phyloP scores from a whole-genome alignment of 163 green algal genomes.

The Coccomyxa subellipsoidea region DNA sequence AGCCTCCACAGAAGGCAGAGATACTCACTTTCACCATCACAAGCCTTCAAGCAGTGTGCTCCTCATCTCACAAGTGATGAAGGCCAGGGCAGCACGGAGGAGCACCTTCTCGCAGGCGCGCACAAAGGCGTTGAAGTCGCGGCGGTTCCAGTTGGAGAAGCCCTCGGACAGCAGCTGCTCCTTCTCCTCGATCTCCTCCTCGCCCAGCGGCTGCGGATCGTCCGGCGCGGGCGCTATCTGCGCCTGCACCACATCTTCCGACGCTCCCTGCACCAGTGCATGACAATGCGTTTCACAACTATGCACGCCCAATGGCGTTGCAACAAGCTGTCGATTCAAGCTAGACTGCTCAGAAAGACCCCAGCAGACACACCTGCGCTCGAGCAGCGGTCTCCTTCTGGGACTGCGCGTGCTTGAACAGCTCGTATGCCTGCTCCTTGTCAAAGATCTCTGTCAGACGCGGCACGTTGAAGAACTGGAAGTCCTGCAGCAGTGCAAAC shows the following conservation, averaged over 20 bases:
- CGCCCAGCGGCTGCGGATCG: slow-evolving; percentile 81
- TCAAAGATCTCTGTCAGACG: slow-evolving; percentile 87
- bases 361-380: slow-evolving; percentile 1
- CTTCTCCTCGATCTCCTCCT: slow-evolving; percentile 77
- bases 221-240: slow-evolving; percentile 52
- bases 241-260: slow-evolving; percentile 60
- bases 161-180: slow-evolving; percentile 65
- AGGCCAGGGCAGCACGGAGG: background rate
- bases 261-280: slow-evolving; percentile 52
- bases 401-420: slow-evolving; percentile 57
- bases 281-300: too few species aligned
- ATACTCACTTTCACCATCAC: too few species aligned
- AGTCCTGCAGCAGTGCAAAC: slow-evolving; percentile 63
- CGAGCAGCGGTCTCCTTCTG: slow-evolving; percentile 35
- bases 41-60: too few species aligned
- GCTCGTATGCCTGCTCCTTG: slow-evolving; percentile 78
- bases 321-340: too few species aligned
- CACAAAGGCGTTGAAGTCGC: slow-evolving; percentile 93
- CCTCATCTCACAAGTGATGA: background rate
- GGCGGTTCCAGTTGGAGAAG: slow-evolving; percentile 89
- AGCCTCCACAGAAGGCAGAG: too few species aligned
- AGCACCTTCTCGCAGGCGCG: slow-evolving; percentile 81
- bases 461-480: slow-evolving; percentile 94
- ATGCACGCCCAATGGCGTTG: too few species aligned
- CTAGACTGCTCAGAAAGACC: too few species aligned